Percentiles rank a stretch among this genome's conserved stretches.
Conservation (phyloP, 176 grass and related monocot species). For the Pontederia crassipes region DNA sequence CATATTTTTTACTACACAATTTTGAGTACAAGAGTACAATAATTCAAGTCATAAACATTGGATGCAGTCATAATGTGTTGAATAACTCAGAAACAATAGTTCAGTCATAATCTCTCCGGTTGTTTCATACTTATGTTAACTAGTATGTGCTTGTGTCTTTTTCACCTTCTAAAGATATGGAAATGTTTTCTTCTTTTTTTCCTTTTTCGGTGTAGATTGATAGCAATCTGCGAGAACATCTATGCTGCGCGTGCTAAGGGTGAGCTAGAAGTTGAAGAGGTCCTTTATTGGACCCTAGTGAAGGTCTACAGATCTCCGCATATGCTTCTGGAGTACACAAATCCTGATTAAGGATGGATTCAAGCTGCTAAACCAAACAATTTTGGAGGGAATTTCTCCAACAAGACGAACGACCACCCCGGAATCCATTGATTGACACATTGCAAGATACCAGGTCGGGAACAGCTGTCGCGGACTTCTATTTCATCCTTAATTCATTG, state of each 20-base stretch:
- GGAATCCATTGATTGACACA: too few species aligned
- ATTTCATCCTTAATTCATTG: too few species aligned
- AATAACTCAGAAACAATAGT: too few species aligned
- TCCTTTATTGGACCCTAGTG: conserved; percentile 87
- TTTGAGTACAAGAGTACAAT: too few species aligned
- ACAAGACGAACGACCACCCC: too few species aligned
- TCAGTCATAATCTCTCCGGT: too few species aligned
- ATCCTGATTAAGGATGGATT: conserved; percentile 24
- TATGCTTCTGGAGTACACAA: conserved; percentile 93
- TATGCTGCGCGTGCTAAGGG: conserved; percentile 92
- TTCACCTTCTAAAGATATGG: neutral
- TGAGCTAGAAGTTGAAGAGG: conserved; percentile 94
- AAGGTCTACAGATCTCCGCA: conserved; percentile 91
- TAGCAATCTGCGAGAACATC: conserved; percentile 93
- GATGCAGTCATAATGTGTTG: too few species aligned
- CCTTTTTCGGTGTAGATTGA: conserved; percentile 40
- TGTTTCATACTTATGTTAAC: neutral
- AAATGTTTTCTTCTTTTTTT: conserved; percentile 9
- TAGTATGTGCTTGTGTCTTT: neutral
- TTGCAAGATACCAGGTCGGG: too few species aligned
- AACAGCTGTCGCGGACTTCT: too few species aligned
- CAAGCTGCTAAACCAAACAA: too few species aligned
- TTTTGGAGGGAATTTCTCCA: neutral
- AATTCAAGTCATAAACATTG: too few species aligned
- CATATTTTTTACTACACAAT: too few species aligned